These are phyloP conservation scores for Pluteus cervinus DNA, from an alignment of 768 basidiomycete genomes.

Conservation along the genomic window DNA sequence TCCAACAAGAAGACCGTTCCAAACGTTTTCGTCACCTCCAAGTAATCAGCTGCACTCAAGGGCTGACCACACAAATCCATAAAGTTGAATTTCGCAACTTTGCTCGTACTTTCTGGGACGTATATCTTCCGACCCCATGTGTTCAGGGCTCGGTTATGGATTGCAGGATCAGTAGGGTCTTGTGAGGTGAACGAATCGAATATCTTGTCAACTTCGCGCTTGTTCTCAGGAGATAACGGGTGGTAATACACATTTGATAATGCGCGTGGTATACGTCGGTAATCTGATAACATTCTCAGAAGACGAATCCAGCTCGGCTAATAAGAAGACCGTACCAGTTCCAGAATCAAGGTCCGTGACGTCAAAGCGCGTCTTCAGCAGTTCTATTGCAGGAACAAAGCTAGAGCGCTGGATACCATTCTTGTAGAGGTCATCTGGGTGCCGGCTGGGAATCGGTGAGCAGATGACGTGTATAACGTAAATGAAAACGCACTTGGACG, in stretches of 20 bases:
- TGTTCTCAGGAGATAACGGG: constrained; percentile 64
- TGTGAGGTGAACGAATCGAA: constrained; percentile 63
- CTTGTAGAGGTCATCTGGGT: constrained; percentile 96
- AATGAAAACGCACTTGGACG: constrained; percentile 75
- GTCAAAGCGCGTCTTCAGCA: constrained; percentile 81
- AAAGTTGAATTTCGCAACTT: constrained; percentile 84
- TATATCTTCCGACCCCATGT: constrained; percentile 88
- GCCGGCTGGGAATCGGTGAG: constrained; percentile 55
- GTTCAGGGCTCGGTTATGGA: constrained; percentile 56
- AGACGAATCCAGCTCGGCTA: constrained; percentile 4
- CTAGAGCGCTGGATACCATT: constrained; percentile 96
- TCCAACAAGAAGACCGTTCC: constrained; percentile 83
- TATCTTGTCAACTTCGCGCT: constrained; percentile 73
- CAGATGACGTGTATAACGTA: neutral
- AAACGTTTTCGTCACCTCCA: constrained; percentile 88
- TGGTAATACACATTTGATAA: constrained; percentile 93
- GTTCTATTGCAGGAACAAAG: constrained; percentile 91
- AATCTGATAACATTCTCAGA: constrained; percentile 48
- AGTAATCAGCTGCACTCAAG: constrained; percentile 90
- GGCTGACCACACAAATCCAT: constrained; percentile 82
- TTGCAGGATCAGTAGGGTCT: constrained; percentile 48
- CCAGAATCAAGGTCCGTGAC: constrained; percentile 95
- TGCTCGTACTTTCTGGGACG: constrained; percentile 75
- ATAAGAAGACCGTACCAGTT: constrained; percentile 53
- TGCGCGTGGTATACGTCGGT: constrained; percentile 88